These are phyloP conservation scores for Russula sp. DNA, from an alignment of 768 basidiomycete species.

Conservation along the genomic window DNA sequence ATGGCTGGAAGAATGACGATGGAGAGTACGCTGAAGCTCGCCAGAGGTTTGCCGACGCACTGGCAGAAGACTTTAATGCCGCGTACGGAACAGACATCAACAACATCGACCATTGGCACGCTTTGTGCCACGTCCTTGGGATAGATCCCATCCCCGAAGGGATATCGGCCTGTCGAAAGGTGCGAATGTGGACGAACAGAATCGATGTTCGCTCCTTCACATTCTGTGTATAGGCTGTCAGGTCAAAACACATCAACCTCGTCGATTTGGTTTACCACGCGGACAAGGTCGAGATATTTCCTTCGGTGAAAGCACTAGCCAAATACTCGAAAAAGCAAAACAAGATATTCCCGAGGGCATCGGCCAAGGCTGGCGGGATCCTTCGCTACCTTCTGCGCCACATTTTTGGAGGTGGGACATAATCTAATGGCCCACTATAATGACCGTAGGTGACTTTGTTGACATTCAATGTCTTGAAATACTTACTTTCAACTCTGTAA, in stretches of 20 bases:
- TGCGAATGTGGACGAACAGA: neutral
- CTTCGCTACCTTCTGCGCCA: slow-evolving; percentile 16
- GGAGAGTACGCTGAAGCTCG: neutral
- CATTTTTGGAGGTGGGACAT: neutral
- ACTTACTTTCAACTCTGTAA: neutral
- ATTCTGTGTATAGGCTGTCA: slow-evolving; percentile 1
- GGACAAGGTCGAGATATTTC: neutral
- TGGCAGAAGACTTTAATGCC: slow-evolving; percentile 22
- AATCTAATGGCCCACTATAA: neutral
- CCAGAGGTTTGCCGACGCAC: slow-evolving; percentile 2
- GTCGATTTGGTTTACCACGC: slow-evolving; percentile 17
- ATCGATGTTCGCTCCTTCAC: neutral
- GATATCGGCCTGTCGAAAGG: slow-evolving; percentile 1
- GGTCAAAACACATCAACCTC: slow-evolving; percentile 16
- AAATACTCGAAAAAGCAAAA: neutral
- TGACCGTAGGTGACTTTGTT: neutral
- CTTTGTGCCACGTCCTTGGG: slow-evolving; percentile 17
- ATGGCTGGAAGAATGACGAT: neutral
- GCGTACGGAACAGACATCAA: slow-evolving; percentile 23
- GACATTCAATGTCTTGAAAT: neutral
- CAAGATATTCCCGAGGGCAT: slow-evolving; percentile 3
- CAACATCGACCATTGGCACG: slow-evolving; percentile 18
- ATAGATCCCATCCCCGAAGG: slow-evolving; percentile 17
- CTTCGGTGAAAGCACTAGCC: neutral
- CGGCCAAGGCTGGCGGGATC: slow-evolving; percentile 17